Evolutionary conservation across 1,284 basidiomycete genomes (phyloP).

Genomic region (Pulchroboletus neoregius): DNA sequence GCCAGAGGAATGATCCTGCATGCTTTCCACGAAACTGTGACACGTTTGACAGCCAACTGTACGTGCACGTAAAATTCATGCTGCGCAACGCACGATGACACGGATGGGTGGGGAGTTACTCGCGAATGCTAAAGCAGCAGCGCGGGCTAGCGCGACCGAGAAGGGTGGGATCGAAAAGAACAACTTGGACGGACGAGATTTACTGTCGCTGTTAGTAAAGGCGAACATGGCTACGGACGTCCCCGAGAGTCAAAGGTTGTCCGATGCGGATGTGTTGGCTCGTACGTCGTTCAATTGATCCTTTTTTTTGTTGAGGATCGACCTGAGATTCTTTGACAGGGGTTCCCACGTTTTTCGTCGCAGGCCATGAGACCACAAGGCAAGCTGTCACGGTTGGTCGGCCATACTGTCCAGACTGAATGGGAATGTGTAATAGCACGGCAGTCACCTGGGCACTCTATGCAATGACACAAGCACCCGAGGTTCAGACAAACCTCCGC

Average conservation of each 20-base stretch:
- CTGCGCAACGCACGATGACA: conserved; percentile 26
- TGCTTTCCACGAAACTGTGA: not conserved
- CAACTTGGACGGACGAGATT: conserved; percentile 38
- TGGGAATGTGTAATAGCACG: conserved; percentile 35
- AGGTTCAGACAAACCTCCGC: conserved; percentile 63
- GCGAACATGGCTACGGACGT: conserved; percentile 64
- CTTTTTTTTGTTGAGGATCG: not conserved
- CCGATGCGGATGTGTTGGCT: conserved; percentile 69
- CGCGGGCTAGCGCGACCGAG: conserved; percentile 24
- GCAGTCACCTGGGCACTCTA: conserved; percentile 61
- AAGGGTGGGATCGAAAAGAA: conserved; percentile 32
- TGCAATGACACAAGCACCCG: conserved; percentile 51
- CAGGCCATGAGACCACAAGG: conserved; percentile 81
- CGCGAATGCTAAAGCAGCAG: conserved; percentile 40
- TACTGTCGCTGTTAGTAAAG: conserved; percentile 54
- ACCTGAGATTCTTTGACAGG: conserved; percentile 26
- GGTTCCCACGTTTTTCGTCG: conserved; percentile 42
- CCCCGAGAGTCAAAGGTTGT: conserved; percentile 55
- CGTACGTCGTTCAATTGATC: conserved; percentile 45
- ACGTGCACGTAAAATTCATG: conserved; percentile 9
- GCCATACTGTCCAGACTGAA: not conserved
- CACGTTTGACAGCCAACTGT: conserved; percentile 16
- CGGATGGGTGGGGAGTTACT: conserved; percentile 47
- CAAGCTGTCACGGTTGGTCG: conserved; percentile 14
- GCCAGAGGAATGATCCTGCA: not conserved